Evolutionary conservation across 225 moss, liverwort and hornwort genomes (phyloP).

Genomic region (Pleurozium schreberi): DNA sequence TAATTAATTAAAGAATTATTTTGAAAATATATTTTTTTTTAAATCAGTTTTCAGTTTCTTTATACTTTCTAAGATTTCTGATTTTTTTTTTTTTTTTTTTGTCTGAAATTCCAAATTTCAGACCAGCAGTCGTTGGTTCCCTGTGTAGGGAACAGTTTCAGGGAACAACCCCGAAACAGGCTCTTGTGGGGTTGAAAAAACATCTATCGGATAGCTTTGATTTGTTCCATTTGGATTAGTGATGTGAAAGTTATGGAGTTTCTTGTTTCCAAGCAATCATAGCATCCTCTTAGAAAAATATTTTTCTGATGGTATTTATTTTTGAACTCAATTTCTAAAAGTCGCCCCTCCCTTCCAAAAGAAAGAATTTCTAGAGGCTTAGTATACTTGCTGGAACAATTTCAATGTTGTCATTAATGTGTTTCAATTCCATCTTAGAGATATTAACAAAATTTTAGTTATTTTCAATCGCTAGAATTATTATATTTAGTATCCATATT

Average conservation of each 20-base stretch:
- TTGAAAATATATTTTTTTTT: too few species aligned
- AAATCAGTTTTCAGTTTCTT: too few species aligned
- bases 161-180: too few species aligned
- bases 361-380: background rate
- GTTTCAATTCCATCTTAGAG: background rate
- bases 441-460: background rate
- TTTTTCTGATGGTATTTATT: background rate
- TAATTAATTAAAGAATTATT: too few species aligned
- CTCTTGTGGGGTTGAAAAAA: too few species aligned
- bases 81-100: too few species aligned
- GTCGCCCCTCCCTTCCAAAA: accelerated
- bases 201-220: background rate
- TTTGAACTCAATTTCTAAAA: background rate
- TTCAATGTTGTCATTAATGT: accelerated
- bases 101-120: too few species aligned
- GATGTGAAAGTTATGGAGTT: background rate
- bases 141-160: too few species aligned
- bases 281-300: background rate
- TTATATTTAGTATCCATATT: background rate
- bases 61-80: too few species aligned
- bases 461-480: background rate
- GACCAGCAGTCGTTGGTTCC: too few species aligned
- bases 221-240: background rate
- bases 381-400: background rate
- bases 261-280: background rate